These are phyloP conservation scores for Fistulinella cinereoalba DNA, from an alignment of 1,284 basidiomycete genomes.

Conservation along the genomic window DNA sequence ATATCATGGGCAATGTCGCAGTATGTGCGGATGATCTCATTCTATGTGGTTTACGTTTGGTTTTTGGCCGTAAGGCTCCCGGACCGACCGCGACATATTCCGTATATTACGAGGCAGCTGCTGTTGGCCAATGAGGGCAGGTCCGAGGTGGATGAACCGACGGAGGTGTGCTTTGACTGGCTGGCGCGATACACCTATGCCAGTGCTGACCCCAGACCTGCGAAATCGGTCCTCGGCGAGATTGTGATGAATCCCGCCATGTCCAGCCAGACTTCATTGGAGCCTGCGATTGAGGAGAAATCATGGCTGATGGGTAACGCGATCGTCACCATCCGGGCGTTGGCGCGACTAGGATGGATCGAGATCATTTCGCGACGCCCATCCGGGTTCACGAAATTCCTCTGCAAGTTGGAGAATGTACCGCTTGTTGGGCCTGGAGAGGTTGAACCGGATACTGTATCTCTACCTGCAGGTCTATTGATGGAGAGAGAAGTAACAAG, in stretches of 20 bases:
- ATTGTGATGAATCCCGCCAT: conserved; percentile 57
- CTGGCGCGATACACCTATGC: conserved; percentile 93
- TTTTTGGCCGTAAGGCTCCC: conserved; percentile 88
- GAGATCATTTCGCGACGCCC: conserved; percentile 85
- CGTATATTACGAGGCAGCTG: conserved; percentile 86
- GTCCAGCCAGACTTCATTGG: conserved; percentile 29
- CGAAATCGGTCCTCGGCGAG: conserved; percentile 76
- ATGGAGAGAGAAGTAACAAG: conserved; percentile 58
- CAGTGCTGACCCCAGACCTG: conserved; percentile 89
- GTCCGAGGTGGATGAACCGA: conserved; percentile 79
- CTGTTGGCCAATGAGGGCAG: conserved; percentile 85
- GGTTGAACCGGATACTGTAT: conserved; percentile 72
- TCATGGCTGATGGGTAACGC: conserved; percentile 89
- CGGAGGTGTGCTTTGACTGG: conserved; percentile 98
- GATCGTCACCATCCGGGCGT: conserved; percentile 78
- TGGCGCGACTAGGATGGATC: conserved; percentile 83
- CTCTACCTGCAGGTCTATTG: conserved; percentile 69
- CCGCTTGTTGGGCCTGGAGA: conserved; percentile 82
- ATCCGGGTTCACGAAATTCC: conserved; percentile 84
- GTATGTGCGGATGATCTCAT: conserved; percentile 92
- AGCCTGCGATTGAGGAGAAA: conserved; percentile 55
- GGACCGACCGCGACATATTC: conserved; percentile 81
- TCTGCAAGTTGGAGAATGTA: conserved; percentile 91
- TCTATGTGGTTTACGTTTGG: conserved; percentile 94
- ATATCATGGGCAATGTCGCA: conserved; percentile 90